phyloP scores from a whole-genome alignment of 352 stramenopile species.

The Thalassiosira hispida region DNA sequence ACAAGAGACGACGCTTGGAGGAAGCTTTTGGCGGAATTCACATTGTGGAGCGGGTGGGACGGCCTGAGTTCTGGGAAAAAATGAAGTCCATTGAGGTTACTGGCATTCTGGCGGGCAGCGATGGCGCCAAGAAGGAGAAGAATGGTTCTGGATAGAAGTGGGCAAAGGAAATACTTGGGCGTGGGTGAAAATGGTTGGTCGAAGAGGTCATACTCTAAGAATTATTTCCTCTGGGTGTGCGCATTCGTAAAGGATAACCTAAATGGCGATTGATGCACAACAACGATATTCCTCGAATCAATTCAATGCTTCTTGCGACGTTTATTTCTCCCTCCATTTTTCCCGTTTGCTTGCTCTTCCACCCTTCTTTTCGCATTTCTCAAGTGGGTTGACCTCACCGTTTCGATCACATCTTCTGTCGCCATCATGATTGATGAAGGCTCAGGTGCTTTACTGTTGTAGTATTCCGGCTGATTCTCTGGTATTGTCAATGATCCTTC shows the following conservation, averaged over 20 bases:
- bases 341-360: neutral
- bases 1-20: constrained; percentile 9
- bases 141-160: too few species aligned
- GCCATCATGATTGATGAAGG: constrained; percentile 43
- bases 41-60: constrained; percentile 5
- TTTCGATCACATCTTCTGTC: constrained; percentile 39
- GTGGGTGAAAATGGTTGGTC: too few species aligned
- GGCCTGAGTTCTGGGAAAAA: constrained; percentile 4
- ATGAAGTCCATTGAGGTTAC: constrained; percentile 12
- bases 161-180: too few species aligned
- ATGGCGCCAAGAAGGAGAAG: too few species aligned
- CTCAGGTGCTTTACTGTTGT: neutral
- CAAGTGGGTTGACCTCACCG: constrained; percentile 39
- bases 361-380: constrained; percentile 1
- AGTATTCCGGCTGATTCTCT: neutral
- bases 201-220: too few species aligned
- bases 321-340: constrained; percentile 11
- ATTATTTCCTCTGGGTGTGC: too few species aligned
- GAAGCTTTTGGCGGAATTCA: neutral
- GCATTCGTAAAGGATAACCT: neutral
- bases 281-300: neutral
- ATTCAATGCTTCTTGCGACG: constrained; percentile 5
- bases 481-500: constrained; percentile 38
- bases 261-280: neutral
- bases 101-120: neutral